Conservation (phyloP, 805 yeast species). For the Candida michaelii region DNA sequence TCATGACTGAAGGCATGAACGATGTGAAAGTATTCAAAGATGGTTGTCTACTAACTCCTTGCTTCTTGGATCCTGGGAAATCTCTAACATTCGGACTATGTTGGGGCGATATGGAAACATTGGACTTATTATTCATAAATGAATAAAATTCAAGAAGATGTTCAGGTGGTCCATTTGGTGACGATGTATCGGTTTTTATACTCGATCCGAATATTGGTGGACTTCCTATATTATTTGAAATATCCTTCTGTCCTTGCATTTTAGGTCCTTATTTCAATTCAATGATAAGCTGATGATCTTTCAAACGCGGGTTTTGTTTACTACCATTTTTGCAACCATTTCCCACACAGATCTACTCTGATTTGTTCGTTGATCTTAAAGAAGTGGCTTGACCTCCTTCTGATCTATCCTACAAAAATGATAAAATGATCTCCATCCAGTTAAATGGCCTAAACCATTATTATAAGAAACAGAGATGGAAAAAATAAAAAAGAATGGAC, state of each 20-base stretch:
- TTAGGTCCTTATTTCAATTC: background rate
- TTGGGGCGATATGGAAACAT: slow-evolving; percentile 12
- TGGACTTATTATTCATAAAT: slow-evolving; percentile 37
- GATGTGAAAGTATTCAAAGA: slow-evolving; percentile 46
- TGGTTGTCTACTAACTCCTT: slow-evolving; percentile 22
- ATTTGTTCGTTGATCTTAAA: too few species aligned
- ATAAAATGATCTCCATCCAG: too few species aligned
- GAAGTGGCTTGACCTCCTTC: too few species aligned
- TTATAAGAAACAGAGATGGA: too few species aligned
- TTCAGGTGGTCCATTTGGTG: slow-evolving; percentile 36
- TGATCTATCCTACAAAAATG: too few species aligned
- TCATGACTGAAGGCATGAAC: slow-evolving; percentile 53
- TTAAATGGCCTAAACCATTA: too few species aligned
- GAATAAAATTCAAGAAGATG: slow-evolving; percentile 63
- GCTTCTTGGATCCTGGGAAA: slow-evolving; percentile 5
- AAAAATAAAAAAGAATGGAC: slow-evolving; percentile 28
- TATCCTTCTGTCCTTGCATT: slow-evolving; percentile 4
- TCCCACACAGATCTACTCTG: too few species aligned
- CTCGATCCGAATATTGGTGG: background rate
- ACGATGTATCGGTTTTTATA: slow-evolving; percentile 1
- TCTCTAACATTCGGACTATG: slow-evolving; percentile 15
- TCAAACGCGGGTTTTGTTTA: slow-evolving; percentile 1
- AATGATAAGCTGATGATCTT: background rate
- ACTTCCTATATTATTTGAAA: background rate
- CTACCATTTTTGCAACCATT: slow-evolving; percentile 2